Evolutionary conservation across 169 alveolate genomes (phyloP).

Genomic region (Hepatocystis sp.): DNA sequence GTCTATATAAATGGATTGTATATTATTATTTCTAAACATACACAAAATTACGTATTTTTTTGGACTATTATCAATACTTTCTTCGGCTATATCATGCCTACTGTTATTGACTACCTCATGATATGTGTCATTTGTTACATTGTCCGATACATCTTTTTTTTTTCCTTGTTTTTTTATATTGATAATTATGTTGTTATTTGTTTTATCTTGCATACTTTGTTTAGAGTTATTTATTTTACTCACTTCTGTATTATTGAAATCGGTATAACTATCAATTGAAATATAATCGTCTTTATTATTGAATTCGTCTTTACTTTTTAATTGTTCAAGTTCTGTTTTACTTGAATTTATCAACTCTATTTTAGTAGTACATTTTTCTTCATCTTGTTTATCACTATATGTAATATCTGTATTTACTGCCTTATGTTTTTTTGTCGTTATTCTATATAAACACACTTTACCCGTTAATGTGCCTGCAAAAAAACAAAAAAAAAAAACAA

Average conservation of each 20-base stretch:
- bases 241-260: neutral
- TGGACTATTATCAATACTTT: neutral
- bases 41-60: slow-evolving; percentile 48
- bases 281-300: neutral
- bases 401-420: slow-evolving; percentile 35
- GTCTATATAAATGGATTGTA: slow-evolving; percentile 58
- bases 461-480: slow-evolving; percentile 61
- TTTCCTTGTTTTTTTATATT: neutral
- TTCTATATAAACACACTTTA: slow-evolving; percentile 52
- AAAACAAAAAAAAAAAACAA: neutral
- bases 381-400: neutral
- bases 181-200: too few species aligned
- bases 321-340: neutral
- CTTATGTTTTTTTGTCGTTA: slow-evolving; percentile 28
- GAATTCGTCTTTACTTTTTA: neutral
- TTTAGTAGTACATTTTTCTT: neutral
- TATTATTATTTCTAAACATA: slow-evolving; percentile 72
- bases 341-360: too few species aligned
- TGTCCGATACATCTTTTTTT: neutral
- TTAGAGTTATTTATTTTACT: neutral
- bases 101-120: too few species aligned
- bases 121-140: neutral
- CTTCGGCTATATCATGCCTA: neutral
- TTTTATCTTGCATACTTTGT: neutral
- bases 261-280: neutral